A percentile compares a stretch with the other conserved stretches of the same genome.
Conservation (phyloP, 2,329 filamentous ascomycete species). For the Neophaeococcomyces aloes region DNA sequence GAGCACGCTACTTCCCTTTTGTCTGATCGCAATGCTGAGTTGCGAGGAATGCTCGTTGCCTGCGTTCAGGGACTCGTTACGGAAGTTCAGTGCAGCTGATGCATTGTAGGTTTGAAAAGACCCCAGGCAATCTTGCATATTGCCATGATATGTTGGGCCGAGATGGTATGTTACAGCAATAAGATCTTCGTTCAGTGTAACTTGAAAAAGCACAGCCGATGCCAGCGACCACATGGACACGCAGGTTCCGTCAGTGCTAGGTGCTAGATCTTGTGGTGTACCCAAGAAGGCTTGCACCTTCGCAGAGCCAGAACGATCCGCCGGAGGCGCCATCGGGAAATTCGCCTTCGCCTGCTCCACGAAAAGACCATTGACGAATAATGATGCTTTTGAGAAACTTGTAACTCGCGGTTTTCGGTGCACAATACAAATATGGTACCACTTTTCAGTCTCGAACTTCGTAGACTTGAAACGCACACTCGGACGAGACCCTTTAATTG, state of each 20-base stretch:
- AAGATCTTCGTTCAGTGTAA: conserved; percentile 80
- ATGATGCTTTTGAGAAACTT: conserved; percentile 65
- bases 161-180: conserved; percentile 84
- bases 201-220: conserved; percentile 78
- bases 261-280: conserved; percentile 76
- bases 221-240: conserved; percentile 79
- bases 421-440: conserved; percentile 90
- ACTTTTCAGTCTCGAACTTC: conserved; percentile 61
- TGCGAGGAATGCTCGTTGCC: conserved; percentile 87
- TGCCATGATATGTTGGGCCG: conserved; percentile 83
- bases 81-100: conserved; percentile 77
- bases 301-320: conserved; percentile 40
- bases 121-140: conserved; percentile 91
- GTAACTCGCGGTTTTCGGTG: conserved; percentile 70
- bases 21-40: conserved; percentile 76
- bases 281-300: conserved; percentile 87
- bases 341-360: conserved; percentile 81
- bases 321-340: conserved; percentile 68
- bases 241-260: conserved; percentile 59
- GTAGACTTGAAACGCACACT: conserved; percentile 88
- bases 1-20: conserved; percentile 70
- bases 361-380: conserved; percentile 91
- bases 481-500: conserved; percentile 71
- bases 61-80: conserved; percentile 81
- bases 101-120: conserved; percentile 94